A percentile compares a stretch with the other conserved stretches of the same genome.
These are phyloP conservation scores for Aspergillus terreus DNA, from an alignment of 2,329 filamentous ascomycete species.

Conservation along the genomic window DNA sequence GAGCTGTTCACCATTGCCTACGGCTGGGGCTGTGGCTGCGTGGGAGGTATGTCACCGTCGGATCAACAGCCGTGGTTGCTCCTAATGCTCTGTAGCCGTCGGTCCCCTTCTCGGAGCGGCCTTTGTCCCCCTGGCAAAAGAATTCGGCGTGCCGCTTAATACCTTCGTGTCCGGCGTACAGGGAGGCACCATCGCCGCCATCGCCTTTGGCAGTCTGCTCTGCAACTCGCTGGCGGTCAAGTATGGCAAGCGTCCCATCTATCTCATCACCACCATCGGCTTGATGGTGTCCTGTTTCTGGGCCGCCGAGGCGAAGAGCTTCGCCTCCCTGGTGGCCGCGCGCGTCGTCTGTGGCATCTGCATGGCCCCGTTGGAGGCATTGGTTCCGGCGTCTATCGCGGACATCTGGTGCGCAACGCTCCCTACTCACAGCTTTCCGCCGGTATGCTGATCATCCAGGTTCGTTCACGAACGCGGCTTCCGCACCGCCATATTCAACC, in stretches of 20 bases:
- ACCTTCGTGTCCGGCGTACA: slow-evolving; percentile 35
- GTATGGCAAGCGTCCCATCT: slow-evolving; percentile 37
- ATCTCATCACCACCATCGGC: slow-evolving; percentile 31
- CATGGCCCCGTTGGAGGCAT: slow-evolving; percentile 39
- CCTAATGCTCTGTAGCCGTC: slow-evolving; percentile 23
- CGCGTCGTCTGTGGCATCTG: slow-evolving; percentile 34
- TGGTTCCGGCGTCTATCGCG: slow-evolving; percentile 39
- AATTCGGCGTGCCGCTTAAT: slow-evolving; percentile 29
- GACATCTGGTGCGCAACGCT: slow-evolving; percentile 32
- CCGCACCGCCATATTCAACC: slow-evolving; percentile 40
- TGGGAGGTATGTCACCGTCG: slow-evolving; percentile 30
- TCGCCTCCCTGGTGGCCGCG: slow-evolving; percentile 24
- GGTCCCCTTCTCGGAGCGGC: slow-evolving; percentile 39
- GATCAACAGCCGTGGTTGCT: background rate
- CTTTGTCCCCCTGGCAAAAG: slow-evolving; percentile 25
- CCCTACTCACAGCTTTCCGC: background rate
- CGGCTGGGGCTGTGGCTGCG: slow-evolving; percentile 38
- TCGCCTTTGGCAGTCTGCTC: slow-evolving; percentile 35
- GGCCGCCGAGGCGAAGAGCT: background rate
- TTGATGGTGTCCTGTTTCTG: slow-evolving; percentile 2
- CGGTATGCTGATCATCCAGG: background rate
- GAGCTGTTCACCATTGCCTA: slow-evolving; percentile 38
- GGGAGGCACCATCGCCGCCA: slow-evolving; percentile 32
- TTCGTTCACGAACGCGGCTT: slow-evolving; percentile 44
- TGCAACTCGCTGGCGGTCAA: slow-evolving; percentile 37